These are phyloP conservation scores for Chalciporus pseudorubinellus DNA, from an alignment of 768 basidiomycete genomes.

Conservation along the genomic window DNA sequence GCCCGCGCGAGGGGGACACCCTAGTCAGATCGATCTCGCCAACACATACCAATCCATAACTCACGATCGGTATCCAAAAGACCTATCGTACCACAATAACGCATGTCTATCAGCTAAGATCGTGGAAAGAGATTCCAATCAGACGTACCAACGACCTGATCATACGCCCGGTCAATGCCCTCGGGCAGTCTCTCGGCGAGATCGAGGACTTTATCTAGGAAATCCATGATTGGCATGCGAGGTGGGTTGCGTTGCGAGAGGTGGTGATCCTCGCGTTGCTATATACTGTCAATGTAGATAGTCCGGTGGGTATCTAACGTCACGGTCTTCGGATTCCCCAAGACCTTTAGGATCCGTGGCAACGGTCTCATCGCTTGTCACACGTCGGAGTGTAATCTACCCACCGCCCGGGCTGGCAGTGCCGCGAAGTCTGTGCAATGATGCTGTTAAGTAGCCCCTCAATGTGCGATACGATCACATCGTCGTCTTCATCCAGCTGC, in stretches of 20 bases:
- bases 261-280: not conserved
- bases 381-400: too few species aligned
- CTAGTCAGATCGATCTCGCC: not conserved
- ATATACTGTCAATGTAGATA: not conserved
- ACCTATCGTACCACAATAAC: slow-evolving; percentile 20
- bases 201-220: slow-evolving; percentile 37
- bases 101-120: not conserved
- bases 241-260: not conserved
- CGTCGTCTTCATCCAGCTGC: too few species aligned
- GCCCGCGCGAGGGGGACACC: not conserved
- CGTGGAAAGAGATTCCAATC: not conserved
- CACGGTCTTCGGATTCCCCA: too few species aligned
- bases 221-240: slow-evolving; percentile 33
- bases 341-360: too few species aligned
- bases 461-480: too few species aligned
- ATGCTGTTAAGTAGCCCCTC: too few species aligned
- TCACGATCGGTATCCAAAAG: slow-evolving; percentile 35
- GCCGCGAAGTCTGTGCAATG: too few species aligned
- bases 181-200: slow-evolving; percentile 39
- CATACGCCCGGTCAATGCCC: slow-evolving; percentile 35
- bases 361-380: too few species aligned
- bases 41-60: slow-evolving; percentile 3
- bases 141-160: slow-evolving; percentile 36
- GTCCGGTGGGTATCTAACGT: not conserved
- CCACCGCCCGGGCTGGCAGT: too few species aligned